Evolutionary conservation across 202 grass and related monocot genomes (phyloP).

Genomic region (Brachypodium distachyon): DNA sequence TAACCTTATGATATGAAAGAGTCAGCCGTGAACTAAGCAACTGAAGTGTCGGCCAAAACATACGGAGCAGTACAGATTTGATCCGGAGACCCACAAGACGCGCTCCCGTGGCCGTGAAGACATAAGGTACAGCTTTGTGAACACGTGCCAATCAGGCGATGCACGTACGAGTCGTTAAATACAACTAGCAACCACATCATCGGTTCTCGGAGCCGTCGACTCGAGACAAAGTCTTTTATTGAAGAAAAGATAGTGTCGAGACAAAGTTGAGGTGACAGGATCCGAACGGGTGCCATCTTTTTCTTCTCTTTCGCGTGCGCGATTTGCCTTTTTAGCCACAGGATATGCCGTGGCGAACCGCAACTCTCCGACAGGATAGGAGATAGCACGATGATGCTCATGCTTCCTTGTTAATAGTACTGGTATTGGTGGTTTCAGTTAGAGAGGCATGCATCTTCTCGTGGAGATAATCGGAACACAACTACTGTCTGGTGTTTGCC

Average conservation of each 20-base stretch:
- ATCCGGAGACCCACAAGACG: no score
- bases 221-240: not conserved
- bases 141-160: not conserved
- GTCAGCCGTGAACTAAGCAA: no score
- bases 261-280: slow-evolving; percentile 15
- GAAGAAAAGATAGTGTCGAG: not conserved
- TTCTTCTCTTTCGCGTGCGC: not conserved
- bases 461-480: no score
- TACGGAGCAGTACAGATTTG: no score
- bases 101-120: no score
- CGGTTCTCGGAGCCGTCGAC: not conserved
- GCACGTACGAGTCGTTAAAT: not conserved
- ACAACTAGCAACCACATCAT: not conserved
- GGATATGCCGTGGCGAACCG: slow-evolving; percentile 33
- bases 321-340: not conserved
- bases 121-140: no score
- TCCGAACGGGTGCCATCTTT: not conserved
- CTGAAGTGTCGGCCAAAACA: no score
- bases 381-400: not conserved
- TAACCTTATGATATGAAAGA: no score
- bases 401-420: not conserved
- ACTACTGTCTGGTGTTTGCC: no score
- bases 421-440: not conserved
- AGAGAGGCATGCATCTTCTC: no score
- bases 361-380: not conserved